Conservation (phyloP, 148 eudicot genomes). For the Selenicereus undatus region DNA sequence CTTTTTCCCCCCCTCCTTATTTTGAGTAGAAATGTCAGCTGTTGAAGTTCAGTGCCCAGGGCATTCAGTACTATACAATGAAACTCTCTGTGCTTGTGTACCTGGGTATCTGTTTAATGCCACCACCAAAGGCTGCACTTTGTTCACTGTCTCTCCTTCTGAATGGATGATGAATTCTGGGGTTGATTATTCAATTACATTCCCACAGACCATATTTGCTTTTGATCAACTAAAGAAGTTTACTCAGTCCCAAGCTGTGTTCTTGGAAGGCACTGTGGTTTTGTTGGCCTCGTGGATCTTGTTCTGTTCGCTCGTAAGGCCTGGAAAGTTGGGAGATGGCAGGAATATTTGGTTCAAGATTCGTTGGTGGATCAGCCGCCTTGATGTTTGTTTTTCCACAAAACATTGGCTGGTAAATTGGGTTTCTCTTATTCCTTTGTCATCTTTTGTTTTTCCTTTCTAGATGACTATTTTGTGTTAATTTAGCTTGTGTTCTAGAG, state of each 20-base stretch:
- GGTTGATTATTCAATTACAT: slow-evolving; percentile 49
- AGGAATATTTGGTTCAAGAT: slow-evolving; percentile 58
- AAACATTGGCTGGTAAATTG: slow-evolving; percentile 78
- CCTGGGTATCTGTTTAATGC: slow-evolving; percentile 64
- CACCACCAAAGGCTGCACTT: slow-evolving; percentile 37
- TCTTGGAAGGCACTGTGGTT: slow-evolving; percentile 62
- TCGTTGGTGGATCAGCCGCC: slow-evolving; percentile 92
- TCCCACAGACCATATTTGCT: slow-evolving; percentile 61
- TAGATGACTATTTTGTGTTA: neutral
- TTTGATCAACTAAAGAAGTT: slow-evolving; percentile 66
- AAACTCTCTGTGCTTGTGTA: slow-evolving; percentile 59
- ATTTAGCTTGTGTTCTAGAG: neutral
- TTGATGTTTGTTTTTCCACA: slow-evolving; percentile 79
- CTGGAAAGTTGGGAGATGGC: slow-evolving; percentile 61
- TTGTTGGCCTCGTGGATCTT: slow-evolving; percentile 60
- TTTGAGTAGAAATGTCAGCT: slow-evolving; percentile 26
- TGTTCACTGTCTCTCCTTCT: slow-evolving; percentile 33
- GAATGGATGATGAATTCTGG: slow-evolving; percentile 50
- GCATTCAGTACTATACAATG: slow-evolving; percentile 56
- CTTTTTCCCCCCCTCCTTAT: neutral
- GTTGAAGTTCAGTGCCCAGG: slow-evolving; percentile 35
- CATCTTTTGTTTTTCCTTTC: neutral
- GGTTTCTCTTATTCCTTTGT: neutral
- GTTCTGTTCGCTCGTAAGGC: slow-evolving; percentile 54
- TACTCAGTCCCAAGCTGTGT: slow-evolving; percentile 84